phyloP scores from a whole-genome alignment of 345 rosid genomes.

The Eucalyptus grandis region DNA sequence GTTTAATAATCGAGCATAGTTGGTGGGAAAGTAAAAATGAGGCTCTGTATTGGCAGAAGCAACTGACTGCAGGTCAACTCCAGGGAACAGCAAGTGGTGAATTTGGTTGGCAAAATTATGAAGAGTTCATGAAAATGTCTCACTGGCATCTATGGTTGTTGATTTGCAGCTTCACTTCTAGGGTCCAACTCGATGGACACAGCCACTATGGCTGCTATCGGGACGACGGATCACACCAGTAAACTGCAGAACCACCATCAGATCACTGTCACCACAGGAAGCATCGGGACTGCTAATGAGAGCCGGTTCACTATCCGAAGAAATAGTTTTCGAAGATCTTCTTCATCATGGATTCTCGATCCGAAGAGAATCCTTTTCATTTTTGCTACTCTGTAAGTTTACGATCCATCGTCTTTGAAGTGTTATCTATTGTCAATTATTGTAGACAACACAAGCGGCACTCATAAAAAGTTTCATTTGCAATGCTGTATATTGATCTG shows the following conservation, averaged over 20 bases:
- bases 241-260: constrained; percentile 54
- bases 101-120: neutral
- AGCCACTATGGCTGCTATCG: neutral
- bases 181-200: neutral
- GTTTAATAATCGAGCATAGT: neutral
- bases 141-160: neutral
- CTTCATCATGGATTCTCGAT: constrained; percentile 53
- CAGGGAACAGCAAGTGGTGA: neutral
- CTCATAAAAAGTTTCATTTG: neutral
- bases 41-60: neutral
- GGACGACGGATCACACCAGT: constrained; percentile 21
- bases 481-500: neutral
- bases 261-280: constrained; percentile 52
- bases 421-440: neutral
- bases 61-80: neutral
- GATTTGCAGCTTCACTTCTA: neutral
- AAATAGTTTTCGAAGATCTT: constrained; percentile 56
- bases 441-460: neutral
- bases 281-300: constrained; percentile 16
- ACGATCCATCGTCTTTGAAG: neutral
- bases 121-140: neutral
- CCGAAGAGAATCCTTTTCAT: constrained; percentile 82
- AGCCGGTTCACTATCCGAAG: constrained; percentile 35
- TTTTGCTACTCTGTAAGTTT: constrained; percentile 85
- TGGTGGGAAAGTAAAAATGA: neutral